Evolutionary conservation across 208 protist species (phyloP), one percentile per base, ranked within the genome.

Genomic region (Leishmania braziliensis): DNA sequence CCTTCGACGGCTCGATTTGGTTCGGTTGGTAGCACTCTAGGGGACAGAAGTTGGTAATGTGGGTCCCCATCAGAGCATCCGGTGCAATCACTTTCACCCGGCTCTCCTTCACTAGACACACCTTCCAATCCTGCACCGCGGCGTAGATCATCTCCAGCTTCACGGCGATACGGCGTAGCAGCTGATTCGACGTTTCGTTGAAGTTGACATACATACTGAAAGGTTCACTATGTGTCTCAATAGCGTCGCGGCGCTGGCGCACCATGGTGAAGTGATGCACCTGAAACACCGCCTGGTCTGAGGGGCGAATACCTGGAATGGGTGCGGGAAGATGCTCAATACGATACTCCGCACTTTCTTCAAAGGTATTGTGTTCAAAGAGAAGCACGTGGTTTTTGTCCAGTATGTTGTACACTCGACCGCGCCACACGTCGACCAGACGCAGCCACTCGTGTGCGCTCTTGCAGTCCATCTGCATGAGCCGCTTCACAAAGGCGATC

Each of bases 261-360:
- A 89, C 80, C 77, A 93, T 86, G 20, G 90, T 89, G 80, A 97
- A 96, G 88, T 97, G 95, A 69, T 93, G 84, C 58, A 97, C 90
- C 51, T 93, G 90, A 65, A 96, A 82, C 48, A 96, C 77, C 23
- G 77, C 84, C 79, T 97, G 95, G 29, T 90, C 75, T 58, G 89
- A 80, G 16, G 65, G 51, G 33, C 82, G 85, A 18, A 94, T 83
- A 75, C 54, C 85, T 2, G 90, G 80, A 39, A 96, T 79, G 33
- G 92, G 92, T 36, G 60, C 58, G 29, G 95, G 95, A 36, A 95
- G 84, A 29, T 75, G 77, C 83, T 97, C 95, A 78, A 97, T 93
- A 60, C 95, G 90, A 84, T 97, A 97, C 80, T 96, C 89, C 12
- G 95, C 89, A 84, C 93, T 96, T 72, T 96, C 93, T 85, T 97